Percentiles rank a stretch among this genome's conserved stretches.
phyloP scores from a whole-genome alignment of 257 asterid species.

The Echium plantagineum region DNA sequence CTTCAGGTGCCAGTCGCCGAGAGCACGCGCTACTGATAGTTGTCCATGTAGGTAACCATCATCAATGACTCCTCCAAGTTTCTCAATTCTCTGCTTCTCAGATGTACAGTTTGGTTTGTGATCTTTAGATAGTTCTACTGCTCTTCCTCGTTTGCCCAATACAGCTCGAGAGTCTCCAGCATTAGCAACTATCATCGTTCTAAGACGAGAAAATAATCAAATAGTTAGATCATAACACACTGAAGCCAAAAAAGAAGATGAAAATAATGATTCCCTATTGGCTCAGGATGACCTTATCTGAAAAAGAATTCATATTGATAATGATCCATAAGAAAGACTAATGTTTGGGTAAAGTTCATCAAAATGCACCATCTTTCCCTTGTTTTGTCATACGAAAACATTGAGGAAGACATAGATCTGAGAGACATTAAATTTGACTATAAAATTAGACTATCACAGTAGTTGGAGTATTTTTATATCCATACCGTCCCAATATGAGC shows the following conservation, averaged over 20 bases:
- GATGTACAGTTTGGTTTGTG: slow-evolving; percentile 68
- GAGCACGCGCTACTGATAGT: slow-evolving; percentile 78
- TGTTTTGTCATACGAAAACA: too few species aligned
- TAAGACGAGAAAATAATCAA: slow-evolving; percentile 22
- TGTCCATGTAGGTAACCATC: slow-evolving; percentile 89
- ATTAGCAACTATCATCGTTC: slow-evolving; percentile 72
- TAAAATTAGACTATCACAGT: neutral
- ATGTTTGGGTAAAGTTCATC: too few species aligned
- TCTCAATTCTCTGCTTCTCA: slow-evolving; percentile 63
- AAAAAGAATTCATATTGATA: too few species aligned
- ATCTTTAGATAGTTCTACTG: slow-evolving; percentile 73
- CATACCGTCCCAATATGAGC: slow-evolving; percentile 63
- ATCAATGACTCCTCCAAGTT: slow-evolving; percentile 76
- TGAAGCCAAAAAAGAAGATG: neutral
- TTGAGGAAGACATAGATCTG: neutral
- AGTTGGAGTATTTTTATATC: neutral
- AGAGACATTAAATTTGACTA: neutral
- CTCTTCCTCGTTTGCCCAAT: slow-evolving; percentile 77
- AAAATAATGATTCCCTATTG: neutral
- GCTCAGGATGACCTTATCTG: neutral
- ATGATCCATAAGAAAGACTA: neutral
- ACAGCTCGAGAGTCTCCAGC: slow-evolving; percentile 97
- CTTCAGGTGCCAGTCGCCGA: slow-evolving; percentile 98
- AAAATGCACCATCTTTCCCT: too few species aligned
- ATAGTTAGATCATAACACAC: neutral